A percentile compares a stretch with the other conserved stretches of the same genome.
Evolutionary conservation across 345 rosid genomes (phyloP).

Genomic region (Schrenkiella parvula): DNA sequence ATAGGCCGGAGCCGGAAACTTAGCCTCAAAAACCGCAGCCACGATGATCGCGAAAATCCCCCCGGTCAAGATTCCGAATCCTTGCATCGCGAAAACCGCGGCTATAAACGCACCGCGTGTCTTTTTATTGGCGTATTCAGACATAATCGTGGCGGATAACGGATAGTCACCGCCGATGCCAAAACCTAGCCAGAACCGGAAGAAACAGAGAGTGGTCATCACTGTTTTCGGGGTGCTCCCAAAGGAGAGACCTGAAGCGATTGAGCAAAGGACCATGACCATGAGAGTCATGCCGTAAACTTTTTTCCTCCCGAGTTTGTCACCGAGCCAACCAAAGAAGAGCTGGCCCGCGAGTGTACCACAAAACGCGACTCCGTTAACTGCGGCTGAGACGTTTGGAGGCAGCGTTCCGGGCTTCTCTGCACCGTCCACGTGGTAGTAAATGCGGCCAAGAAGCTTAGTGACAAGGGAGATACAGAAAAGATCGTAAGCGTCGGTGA

Average conservation of each 20-base stretch:
- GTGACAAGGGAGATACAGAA: conserved; percentile 84
- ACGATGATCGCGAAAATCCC: conserved; percentile 63
- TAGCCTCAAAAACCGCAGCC: conserved; percentile 47
- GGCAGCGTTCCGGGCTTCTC: conserved; percentile 60
- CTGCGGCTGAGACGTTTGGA: conserved; percentile 69
- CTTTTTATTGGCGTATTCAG: conserved; percentile 82
- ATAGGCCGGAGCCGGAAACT: conserved; percentile 53
- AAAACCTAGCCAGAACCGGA: conserved; percentile 82
- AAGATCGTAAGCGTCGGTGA: conserved; percentile 81
- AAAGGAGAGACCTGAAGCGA: conserved; percentile 69
- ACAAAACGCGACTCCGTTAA: conserved; percentile 69
- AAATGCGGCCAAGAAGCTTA: conserved; percentile 70
- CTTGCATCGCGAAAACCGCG: conserved; percentile 95
- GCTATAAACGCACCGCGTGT: conserved; percentile 88
- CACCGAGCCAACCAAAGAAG: conserved; percentile 85
- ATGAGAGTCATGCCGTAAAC: conserved; percentile 74
- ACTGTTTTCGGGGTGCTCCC: conserved; percentile 44
- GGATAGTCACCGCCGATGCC: conserved; percentile 88
- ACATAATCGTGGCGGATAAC: conserved; percentile 79
- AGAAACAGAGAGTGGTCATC: conserved; percentile 69
- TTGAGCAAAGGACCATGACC: conserved; percentile 64
- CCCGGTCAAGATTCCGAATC: conserved; percentile 75
- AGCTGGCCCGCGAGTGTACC: conserved; percentile 74
- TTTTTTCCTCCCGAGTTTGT: conserved; percentile 66
- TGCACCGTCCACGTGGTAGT: conserved; percentile 64